A percentile compares a stretch with the other conserved stretches of the same genome.
These are phyloP conservation scores for Lanmaoa rubissima DNA, from an alignment of 768 basidiomycete genomes.

Conservation along the genomic window DNA sequence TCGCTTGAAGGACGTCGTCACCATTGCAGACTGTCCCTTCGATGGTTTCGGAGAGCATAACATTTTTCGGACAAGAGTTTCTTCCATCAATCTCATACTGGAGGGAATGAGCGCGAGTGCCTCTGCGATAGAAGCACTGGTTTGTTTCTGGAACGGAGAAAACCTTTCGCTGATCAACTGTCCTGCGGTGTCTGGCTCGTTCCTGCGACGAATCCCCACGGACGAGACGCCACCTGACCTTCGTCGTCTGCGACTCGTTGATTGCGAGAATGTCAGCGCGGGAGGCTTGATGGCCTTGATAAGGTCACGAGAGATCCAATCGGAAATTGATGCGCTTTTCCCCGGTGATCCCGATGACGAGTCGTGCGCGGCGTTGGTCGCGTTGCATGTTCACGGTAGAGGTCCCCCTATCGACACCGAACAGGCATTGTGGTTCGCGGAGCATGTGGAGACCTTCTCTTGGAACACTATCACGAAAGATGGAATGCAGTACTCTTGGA, in stretches of 20 bases:
- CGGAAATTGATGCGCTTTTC: not conserved
- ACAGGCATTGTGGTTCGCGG: conserved; percentile 4
- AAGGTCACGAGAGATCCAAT: conserved; percentile 2
- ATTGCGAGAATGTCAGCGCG: conserved; percentile 2
- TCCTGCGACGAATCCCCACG: conserved; percentile 1
- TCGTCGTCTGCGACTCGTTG: conserved; percentile 3
- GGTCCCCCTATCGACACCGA: not conserved
- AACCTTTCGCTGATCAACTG: conserved; percentile 4
- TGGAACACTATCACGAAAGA: conserved; percentile 6
- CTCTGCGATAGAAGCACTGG: not conserved
- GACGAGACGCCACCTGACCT: conserved; percentile 2
- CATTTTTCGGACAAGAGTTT: not conserved
- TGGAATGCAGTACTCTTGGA: conserved; percentile 5
- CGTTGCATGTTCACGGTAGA: conserved; percentile 1
- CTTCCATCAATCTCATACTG: conserved; percentile 2
- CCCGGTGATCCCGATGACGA: not conserved
- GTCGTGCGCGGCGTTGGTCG: conserved; percentile 1
- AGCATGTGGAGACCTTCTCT: conserved; percentile 2
- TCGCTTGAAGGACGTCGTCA: conserved; percentile 3
- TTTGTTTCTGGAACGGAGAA: conserved; percentile 11
- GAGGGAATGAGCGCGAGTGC: not conserved
- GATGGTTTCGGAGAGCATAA: not conserved
- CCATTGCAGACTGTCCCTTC: conserved; percentile 1
- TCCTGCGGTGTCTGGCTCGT: not conserved
- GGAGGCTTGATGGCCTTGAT: not conserved